Evolutionary conservation across 805 yeast species (phyloP).

Genomic region (Blastobotrys parvus): DNA sequence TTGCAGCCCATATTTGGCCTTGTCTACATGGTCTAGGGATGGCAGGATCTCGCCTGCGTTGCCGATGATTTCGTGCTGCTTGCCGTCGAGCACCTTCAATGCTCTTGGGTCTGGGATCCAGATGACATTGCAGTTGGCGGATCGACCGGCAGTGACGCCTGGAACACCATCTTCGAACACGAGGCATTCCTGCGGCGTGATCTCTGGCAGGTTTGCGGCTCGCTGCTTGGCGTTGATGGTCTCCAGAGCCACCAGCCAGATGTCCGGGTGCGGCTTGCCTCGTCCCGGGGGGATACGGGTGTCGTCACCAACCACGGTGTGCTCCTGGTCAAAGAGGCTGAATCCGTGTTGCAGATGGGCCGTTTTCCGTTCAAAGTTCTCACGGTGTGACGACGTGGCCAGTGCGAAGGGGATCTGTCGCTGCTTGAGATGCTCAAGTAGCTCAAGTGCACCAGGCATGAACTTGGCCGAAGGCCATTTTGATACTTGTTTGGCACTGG

Average conservation of each 20-base stretch:
- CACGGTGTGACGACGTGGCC: slow-evolving; percentile 72
- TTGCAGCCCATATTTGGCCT: slow-evolving; percentile 30
- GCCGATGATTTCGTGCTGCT: slow-evolving; percentile 37
- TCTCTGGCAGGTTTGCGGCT: slow-evolving; percentile 35
- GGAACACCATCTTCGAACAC: slow-evolving; percentile 95
- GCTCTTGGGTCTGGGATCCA: slow-evolving; percentile 93
- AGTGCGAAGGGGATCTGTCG: slow-evolving; percentile 70
- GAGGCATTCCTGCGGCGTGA: slow-evolving; percentile 68
- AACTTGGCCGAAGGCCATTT: slow-evolving; percentile 60
- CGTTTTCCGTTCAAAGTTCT: slow-evolving; percentile 66
- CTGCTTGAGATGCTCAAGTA: slow-evolving; percentile 45
- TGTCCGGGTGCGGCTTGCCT: slow-evolving; percentile 93
- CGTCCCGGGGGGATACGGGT: slow-evolving; percentile 70
- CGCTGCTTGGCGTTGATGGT: slow-evolving; percentile 52
- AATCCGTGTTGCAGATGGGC: slow-evolving; percentile 57
- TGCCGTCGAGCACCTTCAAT: slow-evolving; percentile 41
- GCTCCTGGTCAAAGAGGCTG: slow-evolving; percentile 51
- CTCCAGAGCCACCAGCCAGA: slow-evolving; percentile 76
- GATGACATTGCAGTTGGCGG: slow-evolving; percentile 77
- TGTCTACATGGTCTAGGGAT: slow-evolving; percentile 47
- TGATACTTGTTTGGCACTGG: slow-evolving; percentile 43
- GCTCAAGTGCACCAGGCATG: slow-evolving; percentile 78
- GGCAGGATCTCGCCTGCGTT: slow-evolving; percentile 49
- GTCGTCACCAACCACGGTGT: slow-evolving; percentile 85
- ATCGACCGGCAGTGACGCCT: slow-evolving; percentile 77